Conservation (phyloP, 139 green algal genomes). For the Raphidocelis subcapitata region DNA sequence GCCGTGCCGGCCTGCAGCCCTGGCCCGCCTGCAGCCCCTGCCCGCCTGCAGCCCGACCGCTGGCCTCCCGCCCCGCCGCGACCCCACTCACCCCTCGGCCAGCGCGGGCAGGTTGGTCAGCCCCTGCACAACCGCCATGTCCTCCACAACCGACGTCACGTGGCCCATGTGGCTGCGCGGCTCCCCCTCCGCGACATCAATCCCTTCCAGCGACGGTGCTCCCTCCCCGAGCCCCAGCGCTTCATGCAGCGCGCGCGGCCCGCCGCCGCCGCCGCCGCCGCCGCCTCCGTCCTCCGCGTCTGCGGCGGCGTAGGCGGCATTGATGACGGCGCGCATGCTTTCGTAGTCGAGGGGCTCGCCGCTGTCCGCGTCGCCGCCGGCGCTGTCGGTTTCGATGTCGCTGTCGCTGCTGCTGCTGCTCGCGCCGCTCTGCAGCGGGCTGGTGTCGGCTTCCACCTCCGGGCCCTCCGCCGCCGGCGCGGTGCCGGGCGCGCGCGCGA, state of each 20-base stretch:
- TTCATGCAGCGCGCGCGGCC: neutral
- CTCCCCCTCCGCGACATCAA: conserved; percentile 20
- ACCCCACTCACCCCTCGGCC: conserved; percentile 30
- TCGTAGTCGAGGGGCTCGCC: conserved; percentile 17
- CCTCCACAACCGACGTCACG: conserved; percentile 44
- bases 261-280: neutral
- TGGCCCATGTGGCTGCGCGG: conserved; percentile 34
- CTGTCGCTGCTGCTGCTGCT: conserved; percentile 2
- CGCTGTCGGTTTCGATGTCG: neutral
- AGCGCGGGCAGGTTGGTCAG: conserved; percentile 37
- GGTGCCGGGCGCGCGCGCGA: neutral
- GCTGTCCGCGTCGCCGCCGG: conserved; percentile 18
- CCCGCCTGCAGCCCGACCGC: too few relatives aligned
- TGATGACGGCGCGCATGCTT: conserved; percentile 11
- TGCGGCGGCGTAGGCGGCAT: conserved; percentile 5
- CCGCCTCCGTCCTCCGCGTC: conserved; percentile 7
- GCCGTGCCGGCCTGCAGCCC: too few relatives aligned
- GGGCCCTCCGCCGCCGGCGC: neutral
- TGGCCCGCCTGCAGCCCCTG: too few relatives aligned
- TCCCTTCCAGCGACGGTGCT: neutral
- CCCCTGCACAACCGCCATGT: conserved; percentile 54
- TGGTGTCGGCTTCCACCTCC: conserved; percentile 6
- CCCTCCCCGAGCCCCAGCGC: neutral
- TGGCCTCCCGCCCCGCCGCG: neutral
- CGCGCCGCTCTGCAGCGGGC: neutral